Evolutionary conservation across 2,329 filamentous ascomycete species (phyloP).

Genomic region (Blastomyces silverae): DNA sequence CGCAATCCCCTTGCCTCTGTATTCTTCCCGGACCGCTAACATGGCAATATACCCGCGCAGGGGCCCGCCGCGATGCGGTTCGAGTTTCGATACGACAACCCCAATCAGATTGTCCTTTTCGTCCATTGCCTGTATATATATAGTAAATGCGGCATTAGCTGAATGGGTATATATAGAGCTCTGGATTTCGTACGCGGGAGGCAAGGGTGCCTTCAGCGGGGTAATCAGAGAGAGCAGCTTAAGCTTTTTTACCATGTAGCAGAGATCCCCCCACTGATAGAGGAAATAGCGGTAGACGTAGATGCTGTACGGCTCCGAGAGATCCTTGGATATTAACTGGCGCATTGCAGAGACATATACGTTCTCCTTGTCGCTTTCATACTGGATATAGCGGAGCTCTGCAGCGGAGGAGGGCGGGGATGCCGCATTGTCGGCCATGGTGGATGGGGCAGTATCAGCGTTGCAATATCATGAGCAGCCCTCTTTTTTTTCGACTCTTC

Average conservation of each 20-base stretch:
- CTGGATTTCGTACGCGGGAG: not conserved
- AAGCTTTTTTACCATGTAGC: constrained; percentile 65
- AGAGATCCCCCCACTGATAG: constrained; percentile 96
- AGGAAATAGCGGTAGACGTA: constrained; percentile 98
- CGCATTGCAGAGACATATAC: constrained; percentile 77
- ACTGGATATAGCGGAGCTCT: constrained; percentile 51
- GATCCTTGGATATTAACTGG: constrained; percentile 86
- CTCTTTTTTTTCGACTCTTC: not conserved
- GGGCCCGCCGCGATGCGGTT: constrained; percentile 78
- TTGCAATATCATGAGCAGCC: constrained; percentile 3
- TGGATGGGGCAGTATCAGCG: not conserved
- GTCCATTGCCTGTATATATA: constrained; percentile 44
- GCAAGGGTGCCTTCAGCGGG: not conserved
- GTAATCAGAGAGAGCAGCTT: not conserved
- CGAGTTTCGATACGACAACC: constrained; percentile 90
- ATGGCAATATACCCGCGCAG: constrained; percentile 95
- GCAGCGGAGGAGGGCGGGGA: constrained; percentile 3
- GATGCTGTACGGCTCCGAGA: constrained; percentile 98
- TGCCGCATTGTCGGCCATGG: constrained; percentile 12
- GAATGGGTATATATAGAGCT: not conserved
- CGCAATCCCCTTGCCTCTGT: constrained; percentile 78
- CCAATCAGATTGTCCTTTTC: constrained; percentile 60
- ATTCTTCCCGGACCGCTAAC: constrained; percentile 78
- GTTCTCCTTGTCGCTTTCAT: constrained; percentile 53
- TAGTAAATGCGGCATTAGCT: not conserved